These are phyloP conservation scores for Zangia roseola DNA, from an alignment of 768 basidiomycete species.

Conservation along the genomic window DNA sequence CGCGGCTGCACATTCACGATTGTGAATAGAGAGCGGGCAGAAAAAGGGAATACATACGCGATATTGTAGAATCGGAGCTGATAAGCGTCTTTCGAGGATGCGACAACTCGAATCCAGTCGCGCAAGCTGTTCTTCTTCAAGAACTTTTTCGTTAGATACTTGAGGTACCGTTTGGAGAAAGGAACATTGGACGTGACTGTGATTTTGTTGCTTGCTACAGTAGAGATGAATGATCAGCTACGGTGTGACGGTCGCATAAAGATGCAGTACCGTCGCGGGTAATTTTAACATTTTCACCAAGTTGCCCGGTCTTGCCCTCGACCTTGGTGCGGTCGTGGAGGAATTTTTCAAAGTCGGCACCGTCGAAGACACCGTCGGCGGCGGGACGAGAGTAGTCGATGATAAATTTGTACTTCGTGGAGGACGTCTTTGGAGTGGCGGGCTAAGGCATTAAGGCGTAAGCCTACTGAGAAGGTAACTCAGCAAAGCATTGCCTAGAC, in stretches of 20 bases:
- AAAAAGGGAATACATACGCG: conserved; percentile 49
- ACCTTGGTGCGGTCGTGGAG: conserved; percentile 94
- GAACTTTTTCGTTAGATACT: conserved; percentile 99
- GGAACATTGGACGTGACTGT: conserved; percentile 83
- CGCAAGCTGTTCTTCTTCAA: conserved; percentile 96
- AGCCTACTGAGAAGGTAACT: conserved; percentile 92
- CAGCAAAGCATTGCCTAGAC: conserved; percentile 82
- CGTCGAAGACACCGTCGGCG: conserved; percentile 57
- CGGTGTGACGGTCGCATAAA: conserved; percentile 15
- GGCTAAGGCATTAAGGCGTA: conserved; percentile 54
- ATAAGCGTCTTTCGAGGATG: conserved; percentile 90
- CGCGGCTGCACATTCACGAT: conserved; percentile 31
- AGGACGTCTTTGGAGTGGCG: conserved; percentile 48
- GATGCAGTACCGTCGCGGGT: conserved; percentile 66
- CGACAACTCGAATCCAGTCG: conserved; percentile 98
- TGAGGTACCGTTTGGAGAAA: conserved; percentile 96
- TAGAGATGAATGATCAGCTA: conserved; percentile 1
- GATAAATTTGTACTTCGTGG: conserved; percentile 74
- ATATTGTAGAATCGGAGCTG: conserved; percentile 95
- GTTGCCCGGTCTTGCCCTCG: conserved; percentile 87
- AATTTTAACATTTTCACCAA: conserved; percentile 88
- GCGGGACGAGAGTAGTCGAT: conserved; percentile 88
- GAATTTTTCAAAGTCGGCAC: conserved; percentile 78
- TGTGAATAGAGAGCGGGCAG: not conserved
- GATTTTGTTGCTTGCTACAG: conserved; percentile 73